Percentiles rank a stretch among this genome's conserved stretches.
Conservation (phyloP, 1,284 basidiomycete species). For the Chiua sp. region DNA sequence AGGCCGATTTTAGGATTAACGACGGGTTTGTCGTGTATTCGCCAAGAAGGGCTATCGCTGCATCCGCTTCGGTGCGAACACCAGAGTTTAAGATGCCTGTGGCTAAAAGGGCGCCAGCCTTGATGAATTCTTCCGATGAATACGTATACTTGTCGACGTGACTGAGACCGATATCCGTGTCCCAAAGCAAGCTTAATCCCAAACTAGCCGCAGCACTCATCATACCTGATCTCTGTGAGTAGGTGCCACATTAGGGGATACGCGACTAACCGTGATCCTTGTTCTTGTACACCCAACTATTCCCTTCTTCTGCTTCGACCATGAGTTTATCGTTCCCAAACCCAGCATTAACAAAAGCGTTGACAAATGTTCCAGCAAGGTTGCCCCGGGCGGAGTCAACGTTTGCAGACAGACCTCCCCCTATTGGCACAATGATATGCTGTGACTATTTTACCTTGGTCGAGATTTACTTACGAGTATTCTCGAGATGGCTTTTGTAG, state of each 20-base stretch:
- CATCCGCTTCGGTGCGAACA: conserved; percentile 93
- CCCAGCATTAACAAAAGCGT: conserved; percentile 98
- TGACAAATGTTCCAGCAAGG: conserved; percentile 96
- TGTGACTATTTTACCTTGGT: neutral
- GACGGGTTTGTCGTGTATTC: conserved; percentile 94
- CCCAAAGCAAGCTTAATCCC: conserved; percentile 95
- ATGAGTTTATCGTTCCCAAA: conserved; percentile 99
- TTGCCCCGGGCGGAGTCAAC: conserved; percentile 96
- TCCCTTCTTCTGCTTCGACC: conserved; percentile 95
- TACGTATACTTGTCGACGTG: conserved; percentile 99
- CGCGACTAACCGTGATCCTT: conserved; percentile 86
- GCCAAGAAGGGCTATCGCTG: conserved; percentile 89
- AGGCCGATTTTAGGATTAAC: conserved; percentile 82
- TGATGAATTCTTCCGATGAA: conserved; percentile 96
- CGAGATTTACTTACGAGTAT: conserved; percentile 61
- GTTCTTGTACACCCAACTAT: conserved; percentile 99
- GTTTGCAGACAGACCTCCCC: conserved; percentile 66
- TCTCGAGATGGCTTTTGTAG: conserved; percentile 97
- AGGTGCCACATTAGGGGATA: conserved; percentile 4
- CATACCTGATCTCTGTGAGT: conserved; percentile 68
- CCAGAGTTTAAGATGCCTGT: conserved; percentile 93
- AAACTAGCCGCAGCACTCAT: conserved; percentile 95
- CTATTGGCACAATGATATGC: conserved; percentile 38
- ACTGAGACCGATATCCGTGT: conserved; percentile 92
- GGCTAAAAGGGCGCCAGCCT: conserved; percentile 95